Evolutionary conservation across 2,329 filamentous ascomycete genomes (phyloP).

Genomic region (Ambrosiella xylebori): DNA sequence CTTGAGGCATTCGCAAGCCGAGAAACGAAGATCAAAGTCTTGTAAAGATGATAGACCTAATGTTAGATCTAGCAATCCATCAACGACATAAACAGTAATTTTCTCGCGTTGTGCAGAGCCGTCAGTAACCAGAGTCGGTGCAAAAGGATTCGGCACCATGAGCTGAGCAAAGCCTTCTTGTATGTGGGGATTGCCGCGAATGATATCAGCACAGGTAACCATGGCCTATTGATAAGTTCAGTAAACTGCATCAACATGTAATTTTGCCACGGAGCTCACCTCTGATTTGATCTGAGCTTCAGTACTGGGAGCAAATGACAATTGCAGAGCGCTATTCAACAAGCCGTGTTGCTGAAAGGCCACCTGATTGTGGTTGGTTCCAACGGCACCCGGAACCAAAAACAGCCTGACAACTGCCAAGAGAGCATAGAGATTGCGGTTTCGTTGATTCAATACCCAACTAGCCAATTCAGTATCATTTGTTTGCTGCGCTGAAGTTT

Average conservation of each 20-base stretch:
- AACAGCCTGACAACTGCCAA: constrained; percentile 77
- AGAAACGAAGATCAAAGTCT: constrained; percentile 63
- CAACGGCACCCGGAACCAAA: constrained; percentile 59
- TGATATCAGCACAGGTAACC: constrained; percentile 71
- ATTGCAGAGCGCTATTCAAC: constrained; percentile 59
- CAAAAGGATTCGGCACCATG: constrained; percentile 39
- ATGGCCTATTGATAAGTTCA: constrained; percentile 40
- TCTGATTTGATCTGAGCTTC: constrained; percentile 68
- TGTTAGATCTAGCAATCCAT: constrained; percentile 71
- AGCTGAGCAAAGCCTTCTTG: constrained; percentile 85
- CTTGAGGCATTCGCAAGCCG: constrained; percentile 79
- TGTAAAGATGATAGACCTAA: constrained; percentile 49
- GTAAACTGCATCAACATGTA: constrained; percentile 3
- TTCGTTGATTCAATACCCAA: constrained; percentile 62
- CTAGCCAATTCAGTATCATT: constrained; percentile 39
- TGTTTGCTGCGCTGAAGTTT: constrained; percentile 34
- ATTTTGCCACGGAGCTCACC: constrained; percentile 26
- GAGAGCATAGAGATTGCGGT: constrained; percentile 83
- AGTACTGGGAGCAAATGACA: constrained; percentile 60
- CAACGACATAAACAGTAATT: constrained; percentile 70
- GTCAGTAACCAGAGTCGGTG: constrained; percentile 16
- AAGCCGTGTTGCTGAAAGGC: constrained; percentile 74
- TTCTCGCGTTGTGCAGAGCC: constrained; percentile 14
- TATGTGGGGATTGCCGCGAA: constrained; percentile 59
- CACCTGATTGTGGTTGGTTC: constrained; percentile 66